Conservation (phyloP, 768 basidiomycete species). For the Psilocybe cubensis region DNA sequence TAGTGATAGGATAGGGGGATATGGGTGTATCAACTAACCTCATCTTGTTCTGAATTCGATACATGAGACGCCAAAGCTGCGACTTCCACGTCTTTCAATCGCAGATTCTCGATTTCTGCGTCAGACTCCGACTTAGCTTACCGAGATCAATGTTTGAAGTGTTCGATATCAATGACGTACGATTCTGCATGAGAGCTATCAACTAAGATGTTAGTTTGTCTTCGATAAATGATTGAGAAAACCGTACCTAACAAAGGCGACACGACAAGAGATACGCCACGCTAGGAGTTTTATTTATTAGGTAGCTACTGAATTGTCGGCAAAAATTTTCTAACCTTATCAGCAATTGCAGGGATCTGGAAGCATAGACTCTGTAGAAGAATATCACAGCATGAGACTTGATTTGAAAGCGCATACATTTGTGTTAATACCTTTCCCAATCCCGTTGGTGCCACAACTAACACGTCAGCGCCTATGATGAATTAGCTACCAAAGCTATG, state of each 20-base stretch:
- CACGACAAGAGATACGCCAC: conserved; percentile 73
- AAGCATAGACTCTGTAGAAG: conserved; percentile 75
- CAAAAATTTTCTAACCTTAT: conserved; percentile 40
- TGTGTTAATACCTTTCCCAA: conserved; percentile 80
- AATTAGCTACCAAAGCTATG: not conserved
- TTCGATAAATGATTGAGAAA: not conserved
- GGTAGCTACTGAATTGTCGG: not conserved
- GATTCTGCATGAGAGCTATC: conserved; percentile 82
- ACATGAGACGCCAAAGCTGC: conserved; percentile 74
- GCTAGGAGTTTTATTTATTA: conserved; percentile 36
- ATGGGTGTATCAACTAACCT: conserved; percentile 37
- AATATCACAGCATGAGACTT: not conserved
- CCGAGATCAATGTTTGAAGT: not conserved
- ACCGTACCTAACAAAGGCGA: conserved; percentile 74
- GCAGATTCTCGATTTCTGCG: conserved; percentile 67
- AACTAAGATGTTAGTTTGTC: not conserved
- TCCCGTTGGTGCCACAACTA: conserved; percentile 85
- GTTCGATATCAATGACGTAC: conserved; percentile 40
- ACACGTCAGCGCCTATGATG: conserved; percentile 63
- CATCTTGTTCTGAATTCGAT: conserved; percentile 48
- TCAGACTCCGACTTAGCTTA: not conserved
- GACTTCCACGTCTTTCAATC: conserved; percentile 55
- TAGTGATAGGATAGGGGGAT: not conserved
- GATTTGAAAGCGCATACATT: conserved; percentile 1
- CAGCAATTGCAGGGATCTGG: conserved; percentile 78